phyloP scores from a whole-genome alignment of 1,284 basidiomycete genomes.

The Wallemia hederae region DNA sequence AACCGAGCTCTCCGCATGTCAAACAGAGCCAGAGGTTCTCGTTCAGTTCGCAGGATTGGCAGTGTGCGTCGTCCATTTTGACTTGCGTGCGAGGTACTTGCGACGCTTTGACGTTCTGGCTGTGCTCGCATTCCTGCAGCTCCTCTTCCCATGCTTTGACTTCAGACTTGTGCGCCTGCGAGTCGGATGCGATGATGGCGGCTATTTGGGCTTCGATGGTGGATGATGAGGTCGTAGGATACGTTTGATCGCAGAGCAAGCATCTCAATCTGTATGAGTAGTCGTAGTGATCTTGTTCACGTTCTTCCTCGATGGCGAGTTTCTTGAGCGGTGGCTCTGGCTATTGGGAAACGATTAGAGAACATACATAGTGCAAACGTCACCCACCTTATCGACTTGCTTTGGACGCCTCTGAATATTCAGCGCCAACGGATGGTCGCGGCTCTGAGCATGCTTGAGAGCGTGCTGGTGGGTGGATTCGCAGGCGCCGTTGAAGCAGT shows the following conservation, averaged over 20 bases:
- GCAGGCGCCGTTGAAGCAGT: conserved; percentile 83
- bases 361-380: background rate
- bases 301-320: conserved; percentile 54
- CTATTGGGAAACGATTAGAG: conserved; percentile 12
- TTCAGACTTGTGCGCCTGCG: conserved; percentile 69
- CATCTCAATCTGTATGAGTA: conserved; percentile 37
- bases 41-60: conserved; percentile 44
- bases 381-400: conserved; percentile 33
- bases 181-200: conserved; percentile 51
- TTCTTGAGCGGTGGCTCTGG: conserved; percentile 66
- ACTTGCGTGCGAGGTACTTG: conserved; percentile 30
- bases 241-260: conserved; percentile 32
- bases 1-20: conserved; percentile 76
- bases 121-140: conserved; percentile 61
- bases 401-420: conserved; percentile 54
- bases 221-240: conserved; percentile 18
- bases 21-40: conserved; percentile 89
- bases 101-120: conserved; percentile 29
- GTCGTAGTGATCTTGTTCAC: conserved; percentile 67
- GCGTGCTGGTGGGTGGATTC: conserved; percentile 32
- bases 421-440: conserved; percentile 43
- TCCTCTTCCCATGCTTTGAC: conserved; percentile 98
- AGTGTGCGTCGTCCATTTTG: conserved; percentile 35
- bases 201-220: conserved; percentile 17
- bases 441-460: conserved; percentile 34